phyloP scores from a whole-genome alignment of 177 flowering plant species.

The Tripterygium wilfordii region DNA sequence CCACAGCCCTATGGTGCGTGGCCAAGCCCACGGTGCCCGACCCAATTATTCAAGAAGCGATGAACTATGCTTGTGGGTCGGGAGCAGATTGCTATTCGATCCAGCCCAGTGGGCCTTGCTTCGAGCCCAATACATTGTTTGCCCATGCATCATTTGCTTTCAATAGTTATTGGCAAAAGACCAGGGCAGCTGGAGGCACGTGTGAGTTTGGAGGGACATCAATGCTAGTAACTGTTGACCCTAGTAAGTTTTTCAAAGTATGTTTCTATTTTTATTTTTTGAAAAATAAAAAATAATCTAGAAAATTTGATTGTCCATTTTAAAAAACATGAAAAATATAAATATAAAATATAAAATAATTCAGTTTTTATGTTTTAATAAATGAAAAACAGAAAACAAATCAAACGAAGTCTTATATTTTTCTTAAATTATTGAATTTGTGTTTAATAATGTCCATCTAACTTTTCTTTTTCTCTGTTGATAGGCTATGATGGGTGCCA shows the following conservation, averaged over 20 bases:
- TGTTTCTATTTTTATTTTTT: neutral
- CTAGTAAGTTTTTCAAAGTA: conserved; percentile 46
- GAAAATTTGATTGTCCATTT: too few relatives aligned
- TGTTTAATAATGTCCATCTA: too few relatives aligned
- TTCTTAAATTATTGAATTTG: too few relatives aligned
- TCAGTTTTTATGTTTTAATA: too few relatives aligned
- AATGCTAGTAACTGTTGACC: conserved; percentile 76
- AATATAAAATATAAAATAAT: too few relatives aligned
- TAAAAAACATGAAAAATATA: too few relatives aligned
- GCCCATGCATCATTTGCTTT: conserved; percentile 91
- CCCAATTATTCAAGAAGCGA: conserved; percentile 86
- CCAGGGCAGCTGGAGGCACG: conserved; percentile 69
- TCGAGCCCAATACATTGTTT: conserved; percentile 51
- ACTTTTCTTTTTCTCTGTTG: too few relatives aligned
- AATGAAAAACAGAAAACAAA: too few relatives aligned
- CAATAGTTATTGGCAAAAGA: conserved; percentile 89
- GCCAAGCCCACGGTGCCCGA: conserved; percentile 93
- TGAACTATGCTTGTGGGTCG: conserved; percentile 92
- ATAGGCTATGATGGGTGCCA: too few relatives aligned
- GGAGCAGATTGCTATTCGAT: conserved; percentile 87
- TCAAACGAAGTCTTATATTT: too few relatives aligned
- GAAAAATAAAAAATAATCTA: too few relatives aligned
- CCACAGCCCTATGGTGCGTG: conserved; percentile 67
- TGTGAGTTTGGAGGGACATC: conserved; percentile 90
- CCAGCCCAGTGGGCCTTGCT: conserved; percentile 66